Base-by-base conservation (phyloP, 2,329 filamentous ascomycete genomes). In the Fusarium annulatum region DNA sequence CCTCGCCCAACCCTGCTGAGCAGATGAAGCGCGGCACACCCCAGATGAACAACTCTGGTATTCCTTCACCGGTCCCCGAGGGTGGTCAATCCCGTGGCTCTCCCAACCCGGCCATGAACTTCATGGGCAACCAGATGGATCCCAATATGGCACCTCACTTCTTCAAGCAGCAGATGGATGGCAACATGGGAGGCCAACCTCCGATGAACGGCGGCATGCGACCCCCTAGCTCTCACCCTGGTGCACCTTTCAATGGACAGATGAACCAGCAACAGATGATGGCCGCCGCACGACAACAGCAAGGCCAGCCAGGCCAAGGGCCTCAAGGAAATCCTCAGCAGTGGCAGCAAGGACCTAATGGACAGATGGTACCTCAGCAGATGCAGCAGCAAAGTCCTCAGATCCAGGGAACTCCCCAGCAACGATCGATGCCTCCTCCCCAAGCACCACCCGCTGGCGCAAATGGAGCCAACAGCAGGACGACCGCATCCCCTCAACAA, bases 11-110 rank as follows among this genome's bases (percentile, higher is more conserved):
- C 79, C 92, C 93, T 28, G 86, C 88, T 49, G 93, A 95, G 70
- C 92, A 93, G 82, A 94, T 94, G 88, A 94, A 94, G 86, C 91
- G 93, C 57, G 90, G 90, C 56, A 93, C 92, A 33, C 92, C 92
- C 33, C 92, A 94, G 81, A 91, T 94, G 87, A 89, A 89, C 77
- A 89, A 89, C 65, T 88, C 88, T 42, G 90, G 88, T 63, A 90
- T 94, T 73, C 91, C 92, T 30, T 94, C 91, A 30, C 93, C 91
- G 12, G 86, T 93, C 70, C 91, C 92, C 6, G 93, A 94, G 79
- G 92, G 90, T 36, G 86, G 85, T 19, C 91, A 88, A 85, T 93
- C 89, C 67, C 88, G 87, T 77, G 89, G 87, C 82, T 93, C 91
- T 65, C 91, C 91, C 56, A 90, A 87, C 82, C 84, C 87, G 21